A percentile compares a stretch with the other conserved stretches of the same genome.
Evolutionary conservation across 257 asterid genomes (phyloP).

Genomic region (Plantago elongata): DNA sequence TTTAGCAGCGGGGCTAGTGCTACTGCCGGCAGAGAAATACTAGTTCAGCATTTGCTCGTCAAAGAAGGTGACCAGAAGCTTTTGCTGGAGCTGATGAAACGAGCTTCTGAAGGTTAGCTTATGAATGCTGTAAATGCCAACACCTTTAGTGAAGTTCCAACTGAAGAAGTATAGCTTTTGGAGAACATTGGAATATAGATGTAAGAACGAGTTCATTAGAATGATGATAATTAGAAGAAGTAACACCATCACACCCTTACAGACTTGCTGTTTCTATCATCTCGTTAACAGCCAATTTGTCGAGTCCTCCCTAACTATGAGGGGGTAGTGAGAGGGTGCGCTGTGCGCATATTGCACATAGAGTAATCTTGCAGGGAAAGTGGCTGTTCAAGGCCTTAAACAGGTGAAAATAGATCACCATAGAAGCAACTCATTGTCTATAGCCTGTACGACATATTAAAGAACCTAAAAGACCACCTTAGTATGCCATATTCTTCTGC

Average conservation of each 20-base stretch:
- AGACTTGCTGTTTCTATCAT: too few relatives aligned
- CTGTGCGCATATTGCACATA: too few relatives aligned
- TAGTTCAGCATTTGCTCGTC: constrained; percentile 92
- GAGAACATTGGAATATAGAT: background rate
- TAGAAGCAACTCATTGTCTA: too few relatives aligned
- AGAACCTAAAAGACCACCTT: too few relatives aligned
- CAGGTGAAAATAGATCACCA: too few relatives aligned
- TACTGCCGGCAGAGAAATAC: constrained; percentile 58
- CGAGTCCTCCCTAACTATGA: too few relatives aligned
- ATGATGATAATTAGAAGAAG: background rate
- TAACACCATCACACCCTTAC: background rate
- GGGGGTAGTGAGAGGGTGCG: too few relatives aligned
- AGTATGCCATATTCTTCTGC: too few relatives aligned
- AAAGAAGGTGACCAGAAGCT: constrained; percentile 87
- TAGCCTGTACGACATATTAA: too few relatives aligned
- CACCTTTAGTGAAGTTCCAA: background rate
- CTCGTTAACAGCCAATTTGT: background rate
- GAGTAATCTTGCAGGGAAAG: too few relatives aligned
- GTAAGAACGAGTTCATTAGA: background rate
- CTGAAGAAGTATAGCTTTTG: background rate
- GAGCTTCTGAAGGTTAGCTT: constrained; percentile 62
- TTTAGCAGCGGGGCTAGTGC: constrained; percentile 51
- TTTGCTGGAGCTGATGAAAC: constrained; percentile 63
- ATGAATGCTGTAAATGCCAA: background rate
- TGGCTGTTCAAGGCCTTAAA: too few relatives aligned